Evolutionary conservation across 164 flowering plant genomes (phyloP).

Genomic region (Chimonanthus salicifolius): DNA sequence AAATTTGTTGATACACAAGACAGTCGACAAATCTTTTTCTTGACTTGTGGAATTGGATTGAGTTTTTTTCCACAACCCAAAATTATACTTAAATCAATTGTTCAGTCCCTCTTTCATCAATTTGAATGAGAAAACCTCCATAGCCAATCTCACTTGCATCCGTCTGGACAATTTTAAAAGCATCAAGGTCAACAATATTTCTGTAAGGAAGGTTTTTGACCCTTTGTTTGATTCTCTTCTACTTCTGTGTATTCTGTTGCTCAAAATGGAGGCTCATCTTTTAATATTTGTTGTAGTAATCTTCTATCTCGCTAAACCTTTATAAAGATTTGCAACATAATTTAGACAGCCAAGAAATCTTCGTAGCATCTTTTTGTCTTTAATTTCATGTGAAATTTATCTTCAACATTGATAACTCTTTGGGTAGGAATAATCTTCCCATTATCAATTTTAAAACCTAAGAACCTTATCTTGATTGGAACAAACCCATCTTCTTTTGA

Average conservation of each 20-base stretch:
- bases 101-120: neutral
- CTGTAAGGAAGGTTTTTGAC: neutral
- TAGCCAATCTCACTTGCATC: neutral
- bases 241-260: neutral
- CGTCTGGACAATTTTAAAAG: neutral
- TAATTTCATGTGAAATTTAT: neutral
- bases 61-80: neutral
- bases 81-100: no score
- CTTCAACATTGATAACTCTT: no score
- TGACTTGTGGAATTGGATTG: neutral
- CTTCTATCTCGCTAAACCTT: neutral
- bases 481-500: no score
- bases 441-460: no score
- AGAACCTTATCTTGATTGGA: no score
- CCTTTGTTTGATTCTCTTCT: neutral
- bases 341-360: no score
- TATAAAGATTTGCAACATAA: neutral
- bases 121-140: neutral
- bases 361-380: no score
- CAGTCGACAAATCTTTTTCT: neutral
- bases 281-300: neutral
- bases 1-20: neutral
- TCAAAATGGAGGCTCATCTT: neutral
- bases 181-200: neutral
- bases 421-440: no score